A percentile compares a stretch with the other conserved stretches of the same genome.
Evolutionary conservation across 2,329 filamentous ascomycete genomes (phyloP).

Genomic region (Ophiocordyceps unilateralis): DNA sequence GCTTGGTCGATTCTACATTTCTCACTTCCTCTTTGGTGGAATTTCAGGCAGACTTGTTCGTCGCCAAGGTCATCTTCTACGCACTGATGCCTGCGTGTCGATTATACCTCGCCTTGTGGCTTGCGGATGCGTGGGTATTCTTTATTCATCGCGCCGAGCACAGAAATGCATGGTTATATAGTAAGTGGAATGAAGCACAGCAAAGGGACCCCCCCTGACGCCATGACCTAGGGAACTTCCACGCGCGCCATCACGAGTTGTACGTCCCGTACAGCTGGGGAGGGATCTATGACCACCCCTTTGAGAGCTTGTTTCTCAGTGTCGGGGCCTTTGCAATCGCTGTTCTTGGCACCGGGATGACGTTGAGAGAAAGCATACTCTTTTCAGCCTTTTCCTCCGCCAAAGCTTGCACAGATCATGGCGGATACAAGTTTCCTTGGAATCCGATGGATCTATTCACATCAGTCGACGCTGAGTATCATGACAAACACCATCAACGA

Average conservation of each 20-base stretch:
- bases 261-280: slow-evolving; percentile 1
- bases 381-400: slow-evolving; percentile 1
- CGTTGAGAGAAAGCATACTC: not conserved
- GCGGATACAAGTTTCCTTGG: slow-evolving; percentile 1
- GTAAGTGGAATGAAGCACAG: not conserved
- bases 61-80: not conserved
- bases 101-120: not conserved
- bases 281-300: not conserved
- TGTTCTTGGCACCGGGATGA: not conserved
- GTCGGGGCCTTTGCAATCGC: not conserved
- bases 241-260: slow-evolving; percentile 1
- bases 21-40: not conserved
- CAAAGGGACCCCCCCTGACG: no score
- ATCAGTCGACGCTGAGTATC: not conserved
- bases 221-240: not conserved
- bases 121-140: not conserved
- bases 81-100: not conserved
- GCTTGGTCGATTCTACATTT: not conserved
- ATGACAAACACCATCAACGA: slow-evolving; percentile 1
- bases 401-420: not conserved
- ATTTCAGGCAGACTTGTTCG: not conserved
- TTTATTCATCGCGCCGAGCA: slow-evolving; percentile 1
- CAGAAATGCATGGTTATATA: not conserved
- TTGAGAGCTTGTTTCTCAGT: slow-evolving; percentile 1
- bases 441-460: not conserved